A percentile compares a stretch with the other conserved stretches of the same genome.
Evolutionary conservation across 495 filamentous ascomycete species (phyloP).

Genomic region (Aspergillus hancockii): DNA sequence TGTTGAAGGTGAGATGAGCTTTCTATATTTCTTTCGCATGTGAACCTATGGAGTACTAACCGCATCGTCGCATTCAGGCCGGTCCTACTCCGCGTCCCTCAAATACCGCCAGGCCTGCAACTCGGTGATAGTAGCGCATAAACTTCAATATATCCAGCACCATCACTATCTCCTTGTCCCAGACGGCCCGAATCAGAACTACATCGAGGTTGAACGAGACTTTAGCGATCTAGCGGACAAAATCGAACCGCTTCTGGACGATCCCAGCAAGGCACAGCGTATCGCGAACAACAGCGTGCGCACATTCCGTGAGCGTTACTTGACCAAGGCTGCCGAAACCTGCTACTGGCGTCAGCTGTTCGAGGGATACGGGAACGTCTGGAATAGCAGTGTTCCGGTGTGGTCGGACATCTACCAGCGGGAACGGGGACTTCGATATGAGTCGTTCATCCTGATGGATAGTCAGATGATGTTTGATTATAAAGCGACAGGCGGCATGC

Average conservation of each 20-base stretch:
- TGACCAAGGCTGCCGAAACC: slow-evolving; percentile 58
- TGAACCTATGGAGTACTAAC: not conserved
- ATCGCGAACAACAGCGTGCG: slow-evolving; percentile 57
- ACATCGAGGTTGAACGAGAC: slow-evolving; percentile 58
- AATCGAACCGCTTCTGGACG: slow-evolving; percentile 46
- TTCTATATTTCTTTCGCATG: not conserved
- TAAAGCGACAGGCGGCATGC: slow-evolving; percentile 6
- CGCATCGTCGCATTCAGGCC: slow-evolving; percentile 27
- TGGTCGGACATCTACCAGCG: slow-evolving; percentile 20
- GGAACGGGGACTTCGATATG: slow-evolving; percentile 40
- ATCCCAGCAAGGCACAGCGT: slow-evolving; percentile 45
- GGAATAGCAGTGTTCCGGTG: slow-evolving; percentile 33
- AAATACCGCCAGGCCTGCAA: slow-evolving; percentile 64
- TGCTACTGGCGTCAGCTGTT: slow-evolving; percentile 61
- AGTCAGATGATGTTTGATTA: slow-evolving; percentile 38
- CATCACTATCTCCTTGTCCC: slow-evolving; percentile 44
- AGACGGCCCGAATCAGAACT: slow-evolving; percentile 60
- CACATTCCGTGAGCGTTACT: slow-evolving; percentile 58
- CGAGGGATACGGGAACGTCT: slow-evolving; percentile 46
- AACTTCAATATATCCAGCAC: slow-evolving; percentile 48
- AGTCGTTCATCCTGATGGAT: slow-evolving; percentile 40
- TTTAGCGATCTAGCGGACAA: slow-evolving; percentile 57
- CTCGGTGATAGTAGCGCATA: slow-evolving; percentile 56
- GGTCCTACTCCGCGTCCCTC: slow-evolving; percentile 54
- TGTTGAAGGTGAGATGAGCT: slow-evolving; percentile 49